A percentile compares a stretch with the other conserved stretches of the same genome.
These are phyloP conservation scores for Salix udensis DNA, from an alignment of 345 rosid genomes.

Conservation along the genomic window DNA sequence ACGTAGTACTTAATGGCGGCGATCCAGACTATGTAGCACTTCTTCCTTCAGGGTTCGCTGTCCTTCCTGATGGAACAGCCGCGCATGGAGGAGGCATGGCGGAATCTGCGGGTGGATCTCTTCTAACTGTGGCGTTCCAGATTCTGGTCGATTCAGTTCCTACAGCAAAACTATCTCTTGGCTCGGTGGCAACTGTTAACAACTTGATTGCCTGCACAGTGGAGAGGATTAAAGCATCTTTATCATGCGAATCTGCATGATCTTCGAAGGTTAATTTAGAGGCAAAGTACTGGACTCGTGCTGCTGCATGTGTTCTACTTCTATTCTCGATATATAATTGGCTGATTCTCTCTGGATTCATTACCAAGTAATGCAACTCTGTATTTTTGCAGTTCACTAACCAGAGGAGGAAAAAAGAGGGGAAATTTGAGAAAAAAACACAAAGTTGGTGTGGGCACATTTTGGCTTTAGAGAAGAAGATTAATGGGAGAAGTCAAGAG, in stretches of 20 bases:
- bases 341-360: too few species aligned
- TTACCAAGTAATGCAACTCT: not conserved
- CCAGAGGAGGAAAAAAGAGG: conserved; percentile 20
- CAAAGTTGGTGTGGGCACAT: not conserved
- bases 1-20: conserved; percentile 48
- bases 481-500: conserved; percentile 73
- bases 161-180: conserved; percentile 70
- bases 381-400: conserved; percentile 25
- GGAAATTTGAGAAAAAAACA: conserved; percentile 7
- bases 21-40: conserved; percentile 79
- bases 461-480: conserved; percentile 21
- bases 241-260: conserved; percentile 40
- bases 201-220: conserved; percentile 73
- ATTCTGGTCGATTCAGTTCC: conserved; percentile 76
- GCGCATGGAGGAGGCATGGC: conserved; percentile 13
- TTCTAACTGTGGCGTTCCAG: conserved; percentile 78
- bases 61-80: conserved; percentile 56
- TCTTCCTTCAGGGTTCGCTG: conserved; percentile 79
- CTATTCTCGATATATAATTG: too few species aligned
- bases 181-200: conserved; percentile 77
- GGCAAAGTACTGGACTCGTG: not conserved
- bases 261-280: not conserved
- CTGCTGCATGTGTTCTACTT: not conserved
- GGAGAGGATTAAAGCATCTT: conserved; percentile 61
- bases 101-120: conserved; percentile 48